Evolutionary conservation across 1,139 yeast genomes (phyloP).

Genomic region (Blastobotrys arbuscula): DNA sequence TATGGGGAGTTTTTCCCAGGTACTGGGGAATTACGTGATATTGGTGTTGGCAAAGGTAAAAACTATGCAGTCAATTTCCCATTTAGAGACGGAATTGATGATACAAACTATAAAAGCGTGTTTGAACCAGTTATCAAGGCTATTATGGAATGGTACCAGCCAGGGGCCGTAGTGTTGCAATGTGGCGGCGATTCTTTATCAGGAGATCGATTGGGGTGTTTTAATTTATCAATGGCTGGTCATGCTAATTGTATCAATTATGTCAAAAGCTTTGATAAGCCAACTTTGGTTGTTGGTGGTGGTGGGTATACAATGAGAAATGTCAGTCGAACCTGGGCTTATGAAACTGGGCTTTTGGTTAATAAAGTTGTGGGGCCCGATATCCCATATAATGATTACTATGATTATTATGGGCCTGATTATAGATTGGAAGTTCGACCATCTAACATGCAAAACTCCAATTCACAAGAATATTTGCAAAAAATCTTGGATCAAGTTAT

Average conservation of each 20-base stretch:
- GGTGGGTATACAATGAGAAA: conserved; percentile 98
- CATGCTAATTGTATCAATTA: conserved; percentile 94
- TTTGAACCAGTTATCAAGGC: conserved; percentile 81
- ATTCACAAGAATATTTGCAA: conserved; percentile 86
- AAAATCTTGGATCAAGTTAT: conserved; percentile 75
- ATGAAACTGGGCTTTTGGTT: conserved; percentile 83
- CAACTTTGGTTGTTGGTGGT: conserved; percentile 91
- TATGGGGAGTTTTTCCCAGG: conserved; percentile 97
- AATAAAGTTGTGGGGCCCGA: conserved; percentile 74
- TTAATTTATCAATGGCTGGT: conserved; percentile 85
- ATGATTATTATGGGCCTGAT: conserved; percentile 96
- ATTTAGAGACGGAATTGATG: conserved; percentile 87
- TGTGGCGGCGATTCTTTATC: conserved; percentile 88
- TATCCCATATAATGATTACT: conserved; percentile 92
- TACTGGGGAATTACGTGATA: conserved; percentile 85
- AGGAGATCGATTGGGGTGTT: conserved; percentile 88
- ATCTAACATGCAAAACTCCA: conserved; percentile 94
- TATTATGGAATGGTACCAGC: conserved; percentile 90
- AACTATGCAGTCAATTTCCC: conserved; percentile 86
- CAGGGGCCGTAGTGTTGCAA: conserved; percentile 82
- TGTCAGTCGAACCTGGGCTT: conserved; percentile 95
- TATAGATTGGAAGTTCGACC: conserved; percentile 80
- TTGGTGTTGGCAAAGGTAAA: conserved; percentile 86
- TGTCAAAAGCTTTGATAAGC: conserved; percentile 81
- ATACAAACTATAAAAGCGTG: conserved; percentile 74